These are phyloP conservation scores for Colletotrichum lupini DNA, from an alignment of 2,329 filamentous ascomycete genomes.

Conservation along the genomic window DNA sequence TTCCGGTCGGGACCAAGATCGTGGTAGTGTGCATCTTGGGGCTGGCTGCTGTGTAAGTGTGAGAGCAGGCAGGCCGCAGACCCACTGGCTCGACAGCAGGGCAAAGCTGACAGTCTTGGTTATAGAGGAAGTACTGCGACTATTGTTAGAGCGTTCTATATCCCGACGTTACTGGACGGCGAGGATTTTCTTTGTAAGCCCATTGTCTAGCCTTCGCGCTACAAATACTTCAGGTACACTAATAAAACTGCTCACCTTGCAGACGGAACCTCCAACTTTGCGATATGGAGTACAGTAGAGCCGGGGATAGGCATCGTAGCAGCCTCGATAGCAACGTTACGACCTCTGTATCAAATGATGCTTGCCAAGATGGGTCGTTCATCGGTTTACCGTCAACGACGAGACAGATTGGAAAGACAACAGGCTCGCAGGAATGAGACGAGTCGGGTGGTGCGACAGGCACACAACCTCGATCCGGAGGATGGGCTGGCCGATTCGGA, in stretches of 20 bases:
- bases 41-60: slow-evolving; percentile 44
- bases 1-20: slow-evolving; percentile 51
- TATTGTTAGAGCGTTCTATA: slow-evolving; percentile 55
- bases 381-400: background rate
- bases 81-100: background rate
- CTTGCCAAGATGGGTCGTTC: background rate
- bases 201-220: background rate
- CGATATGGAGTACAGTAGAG: slow-evolving; percentile 58
- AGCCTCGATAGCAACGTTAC: slow-evolving; percentile 50
- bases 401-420: background rate
- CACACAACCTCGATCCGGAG: slow-evolving; percentile 10
- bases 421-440: slow-evolving; percentile 11
- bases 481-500: background rate
- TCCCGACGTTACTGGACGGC: slow-evolving; percentile 47
- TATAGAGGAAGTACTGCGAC: slow-evolving; percentile 46
- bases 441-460: background rate
- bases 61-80: background rate
- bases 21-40: slow-evolving; percentile 46
- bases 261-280: slow-evolving; percentile 52
- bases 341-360: slow-evolving; percentile 41
- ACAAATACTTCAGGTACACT: background rate
- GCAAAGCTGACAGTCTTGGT: background rate
- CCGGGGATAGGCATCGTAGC: slow-evolving; percentile 54
- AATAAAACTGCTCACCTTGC: background rate
- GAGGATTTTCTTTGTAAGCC: slow-evolving; percentile 48